Percentiles rank a stretch among this genome's conserved stretches.
phyloP scores from a whole-genome alignment of 345 rosid species.

The Heritiera fomes region DNA sequence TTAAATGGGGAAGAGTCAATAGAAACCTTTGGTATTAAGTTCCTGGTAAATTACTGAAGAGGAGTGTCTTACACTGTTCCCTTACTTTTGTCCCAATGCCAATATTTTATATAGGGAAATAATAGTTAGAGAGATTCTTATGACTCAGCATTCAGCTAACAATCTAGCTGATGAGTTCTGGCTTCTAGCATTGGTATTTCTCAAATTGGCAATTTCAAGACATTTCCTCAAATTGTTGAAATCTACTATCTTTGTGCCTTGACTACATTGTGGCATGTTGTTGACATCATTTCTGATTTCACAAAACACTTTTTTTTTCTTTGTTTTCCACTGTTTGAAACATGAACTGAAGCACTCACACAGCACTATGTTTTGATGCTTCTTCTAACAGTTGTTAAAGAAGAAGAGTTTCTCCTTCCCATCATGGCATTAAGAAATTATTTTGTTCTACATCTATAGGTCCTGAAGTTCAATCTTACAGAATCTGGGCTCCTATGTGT shows the following conservation, averaged over 20 bases:
- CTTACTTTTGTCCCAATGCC: neutral
- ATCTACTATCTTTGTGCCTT: neutral
- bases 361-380: neutral
- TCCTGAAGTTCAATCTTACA: constrained; percentile 81
- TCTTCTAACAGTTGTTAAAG: neutral
- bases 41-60: neutral
- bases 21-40: neutral
- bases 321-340: neutral
- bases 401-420: neutral
- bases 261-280: neutral
- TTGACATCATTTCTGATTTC: neutral
- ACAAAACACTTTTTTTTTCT: neutral
- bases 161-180: neutral
- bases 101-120: neutral
- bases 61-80: neutral
- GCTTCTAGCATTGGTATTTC: neutral
- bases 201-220: neutral
- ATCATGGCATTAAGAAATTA: neutral
- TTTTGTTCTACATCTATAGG: constrained; percentile 42
- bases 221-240: neutral
- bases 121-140: neutral
- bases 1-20: neutral
- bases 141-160: neutral
- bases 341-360: neutral
- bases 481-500: constrained; percentile 85